Base-by-base conservation (phyloP, 1,139 yeast species). In the Blastobotrys aristatus region DNA sequence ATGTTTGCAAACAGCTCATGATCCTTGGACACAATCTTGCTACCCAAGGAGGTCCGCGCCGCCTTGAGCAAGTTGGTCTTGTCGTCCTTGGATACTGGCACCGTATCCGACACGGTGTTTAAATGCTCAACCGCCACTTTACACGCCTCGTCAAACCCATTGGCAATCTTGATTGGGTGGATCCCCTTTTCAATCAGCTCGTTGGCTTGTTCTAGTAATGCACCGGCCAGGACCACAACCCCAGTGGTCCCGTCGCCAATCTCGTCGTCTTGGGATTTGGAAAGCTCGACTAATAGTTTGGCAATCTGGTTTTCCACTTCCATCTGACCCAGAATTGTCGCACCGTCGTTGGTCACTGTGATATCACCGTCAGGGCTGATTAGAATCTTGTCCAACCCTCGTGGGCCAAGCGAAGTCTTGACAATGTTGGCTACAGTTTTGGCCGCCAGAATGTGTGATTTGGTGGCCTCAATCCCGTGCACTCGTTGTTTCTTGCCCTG, bases 171-270 rank as follows among this genome's bases (percentile, higher is more conserved):
- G 57, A 94, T 88, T 48, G 98, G 98, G 63, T 94, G 98, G 53
- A 94, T 90, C 47, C 97, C 98, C 71, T 87, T 88, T 61, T 92
- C 97, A 58, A 94, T 88, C 58, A 94, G 77, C 64, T 89, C 97
- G 50, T 85, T 71, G 1, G 98, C 97, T 70, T 92, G 96, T 65
- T 92, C 98, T 52, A 94, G 74, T 56, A 94, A 73, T 1, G 97
- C 95, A 58, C 96, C 87, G 1, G 98, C 97, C 46, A 94, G 73
- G 1, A 94, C 97, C 50, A 92, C 98, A 30, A 94, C 99, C 61
- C 98, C 98, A 3, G 99, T 94, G 36, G 99, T 94, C 63, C 99
- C 99, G 65, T 94, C 99, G 49, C 99, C 99, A 62, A 94, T 89
- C 70, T 94, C 98, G 63, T 92, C 97, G 67, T 94, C 99, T 72